A percentile compares a stretch with the other conserved stretches of the same genome.
Evolutionary conservation across 306 rosid genomes (phyloP).

Genomic region (Erythrophleum fordii): DNA sequence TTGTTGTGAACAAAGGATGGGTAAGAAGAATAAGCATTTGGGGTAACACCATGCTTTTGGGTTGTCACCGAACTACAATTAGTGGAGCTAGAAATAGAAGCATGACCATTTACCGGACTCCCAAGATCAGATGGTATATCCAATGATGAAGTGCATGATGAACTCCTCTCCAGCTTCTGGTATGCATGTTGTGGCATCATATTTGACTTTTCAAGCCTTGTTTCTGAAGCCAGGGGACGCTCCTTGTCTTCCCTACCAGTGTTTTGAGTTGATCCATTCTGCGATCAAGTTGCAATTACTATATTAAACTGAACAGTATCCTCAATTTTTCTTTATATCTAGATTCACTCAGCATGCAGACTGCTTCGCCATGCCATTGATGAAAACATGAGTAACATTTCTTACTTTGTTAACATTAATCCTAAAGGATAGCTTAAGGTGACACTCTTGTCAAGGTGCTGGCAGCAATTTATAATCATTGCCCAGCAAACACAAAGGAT

Average conservation of each 20-base stretch:
- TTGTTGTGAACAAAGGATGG: conserved; percentile 43
- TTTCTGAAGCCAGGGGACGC: conserved; percentile 45
- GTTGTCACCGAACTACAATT: conserved; percentile 43
- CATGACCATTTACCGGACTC: conserved; percentile 63
- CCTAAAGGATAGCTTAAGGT: conserved; percentile 15
- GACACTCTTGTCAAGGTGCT: conserved; percentile 23
- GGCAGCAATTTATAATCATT: conserved; percentile 10
- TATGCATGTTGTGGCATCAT: conserved; percentile 44
- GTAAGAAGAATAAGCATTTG: conserved; percentile 54
- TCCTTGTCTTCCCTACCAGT: conserved; percentile 48
- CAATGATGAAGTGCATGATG: conserved; percentile 58
- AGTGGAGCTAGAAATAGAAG: conserved; percentile 48
- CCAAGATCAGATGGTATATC: conserved; percentile 66
- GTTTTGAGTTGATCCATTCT: conserved; percentile 52
- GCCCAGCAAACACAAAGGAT: conserved; percentile 25
- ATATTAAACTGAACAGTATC: background rate
- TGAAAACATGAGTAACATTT: conserved; percentile 10
- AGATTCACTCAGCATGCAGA: conserved; percentile 31
- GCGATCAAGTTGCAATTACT: conserved; percentile 47
- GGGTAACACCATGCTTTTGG: conserved; percentile 45
- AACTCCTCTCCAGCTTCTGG: conserved; percentile 53
- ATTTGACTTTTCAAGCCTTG: conserved; percentile 49
- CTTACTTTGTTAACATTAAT: conserved; percentile 24
- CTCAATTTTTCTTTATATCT: background rate
- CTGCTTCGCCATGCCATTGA: background rate